These are phyloP conservation scores for Fusarium haematococcum DNA, from an alignment of 2,329 filamentous ascomycete species.

Conservation along the genomic window DNA sequence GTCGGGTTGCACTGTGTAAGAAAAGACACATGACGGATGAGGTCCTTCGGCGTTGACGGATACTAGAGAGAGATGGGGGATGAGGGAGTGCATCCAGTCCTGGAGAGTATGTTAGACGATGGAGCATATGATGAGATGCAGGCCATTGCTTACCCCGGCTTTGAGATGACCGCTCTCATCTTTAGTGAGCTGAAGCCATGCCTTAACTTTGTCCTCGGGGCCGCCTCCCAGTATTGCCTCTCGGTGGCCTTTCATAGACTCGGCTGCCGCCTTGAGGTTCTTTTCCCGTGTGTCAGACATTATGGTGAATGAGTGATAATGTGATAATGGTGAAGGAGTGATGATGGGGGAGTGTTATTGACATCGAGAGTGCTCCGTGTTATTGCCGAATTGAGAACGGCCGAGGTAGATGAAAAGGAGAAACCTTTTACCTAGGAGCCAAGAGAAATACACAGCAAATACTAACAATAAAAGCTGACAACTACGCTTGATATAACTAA, in stretches of 20 bases:
- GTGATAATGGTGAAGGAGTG: background rate
- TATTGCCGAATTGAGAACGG: background rate
- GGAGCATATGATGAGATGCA: background rate
- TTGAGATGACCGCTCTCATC: slow-evolving; percentile 45
- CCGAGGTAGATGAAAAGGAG: background rate
- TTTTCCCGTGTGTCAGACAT: slow-evolving; percentile 13
- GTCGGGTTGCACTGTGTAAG: slow-evolving; percentile 60
- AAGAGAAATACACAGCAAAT: background rate
- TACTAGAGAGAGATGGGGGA: slow-evolving; percentile 55
- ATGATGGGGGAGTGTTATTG: background rate
- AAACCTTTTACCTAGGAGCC: background rate
- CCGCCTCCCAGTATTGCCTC: slow-evolving; percentile 45
- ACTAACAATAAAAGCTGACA: background rate
- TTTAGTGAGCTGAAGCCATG: slow-evolving; percentile 47
- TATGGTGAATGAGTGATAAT: background rate
- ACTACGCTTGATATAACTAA: background rate
- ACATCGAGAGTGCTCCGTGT: background rate
- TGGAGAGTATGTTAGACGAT: slow-evolving; percentile 32
- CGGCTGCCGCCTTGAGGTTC: background rate
- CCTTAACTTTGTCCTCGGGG: slow-evolving; percentile 47
- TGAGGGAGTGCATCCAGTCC: slow-evolving; percentile 59
- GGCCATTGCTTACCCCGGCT: slow-evolving; percentile 45
- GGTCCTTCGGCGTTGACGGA: slow-evolving; percentile 48
- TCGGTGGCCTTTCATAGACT: slow-evolving; percentile 6
- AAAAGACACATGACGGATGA: slow-evolving; percentile 57